Evolutionary conservation across 257 asterid species (phyloP).

Genomic region (Phtheirospermum japonicum): DNA sequence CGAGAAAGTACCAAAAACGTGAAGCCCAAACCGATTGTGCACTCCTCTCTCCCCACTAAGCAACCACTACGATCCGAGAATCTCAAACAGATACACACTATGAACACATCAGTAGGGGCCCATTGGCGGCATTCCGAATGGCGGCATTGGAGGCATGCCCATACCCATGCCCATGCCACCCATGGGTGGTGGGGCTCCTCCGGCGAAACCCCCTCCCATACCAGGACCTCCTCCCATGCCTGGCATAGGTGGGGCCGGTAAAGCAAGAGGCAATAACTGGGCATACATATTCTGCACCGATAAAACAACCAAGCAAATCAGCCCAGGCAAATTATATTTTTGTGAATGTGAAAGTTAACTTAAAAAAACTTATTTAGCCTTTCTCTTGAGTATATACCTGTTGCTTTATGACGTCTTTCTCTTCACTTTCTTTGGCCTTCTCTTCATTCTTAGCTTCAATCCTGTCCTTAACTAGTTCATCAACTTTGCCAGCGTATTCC

Average conservation of each 20-base stretch:
- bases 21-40: slow-evolving; percentile 9
- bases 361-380: too few species aligned
- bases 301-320: slow-evolving; percentile 12
- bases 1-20: slow-evolving; percentile 20
- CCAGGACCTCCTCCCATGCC: slow-evolving; percentile 53
- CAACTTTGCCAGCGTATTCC: slow-evolving; percentile 58
- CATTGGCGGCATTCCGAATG: slow-evolving; percentile 57
- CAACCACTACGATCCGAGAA: slow-evolving; percentile 20
- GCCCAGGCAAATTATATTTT: not conserved
- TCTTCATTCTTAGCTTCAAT: slow-evolving; percentile 49
- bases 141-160: slow-evolving; percentile 69
- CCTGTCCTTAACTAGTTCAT: slow-evolving; percentile 53
- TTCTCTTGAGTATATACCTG: slow-evolving; percentile 48
- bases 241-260: slow-evolving; percentile 59
- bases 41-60: slow-evolving; percentile 3
- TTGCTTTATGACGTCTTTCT: slow-evolving; percentile 49
- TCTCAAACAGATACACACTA: not conserved
- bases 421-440: slow-evolving; percentile 51
- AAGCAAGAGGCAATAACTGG: slow-evolving; percentile 58
- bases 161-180: slow-evolving; percentile 57
- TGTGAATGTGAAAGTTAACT: too few species aligned
- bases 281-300: slow-evolving; percentile 53
- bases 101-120: slow-evolving; percentile 42
- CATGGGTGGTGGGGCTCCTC: slow-evolving; percentile 45
- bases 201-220: slow-evolving; percentile 43